These are phyloP conservation scores for Pleurotus ostreatus DNA, from an alignment of 768 basidiomycete species.

Conservation along the genomic window DNA sequence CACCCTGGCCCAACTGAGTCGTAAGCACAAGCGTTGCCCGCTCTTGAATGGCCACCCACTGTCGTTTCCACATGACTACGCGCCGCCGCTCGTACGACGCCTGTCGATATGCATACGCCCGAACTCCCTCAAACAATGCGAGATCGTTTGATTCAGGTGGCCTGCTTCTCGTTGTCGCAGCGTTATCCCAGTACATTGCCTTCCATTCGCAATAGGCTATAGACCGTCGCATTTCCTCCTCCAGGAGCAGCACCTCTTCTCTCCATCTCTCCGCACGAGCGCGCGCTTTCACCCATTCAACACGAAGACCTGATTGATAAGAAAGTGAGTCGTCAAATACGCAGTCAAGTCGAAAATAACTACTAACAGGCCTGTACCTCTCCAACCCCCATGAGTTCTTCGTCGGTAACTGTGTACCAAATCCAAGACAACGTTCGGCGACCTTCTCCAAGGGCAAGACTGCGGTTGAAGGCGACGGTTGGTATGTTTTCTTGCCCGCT, in stretches of 20 bases:
- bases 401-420: slow-evolving; percentile 10
- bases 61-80: too few relatives aligned
- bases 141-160: too few relatives aligned
- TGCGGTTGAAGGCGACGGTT: not conserved
- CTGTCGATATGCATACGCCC: too few relatives aligned
- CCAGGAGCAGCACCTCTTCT: slow-evolving; percentile 14
- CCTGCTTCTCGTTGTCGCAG: too few relatives aligned
- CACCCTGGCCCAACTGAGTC: too few relatives aligned
- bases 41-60: too few relatives aligned
- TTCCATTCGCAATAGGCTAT: slow-evolving; percentile 35
- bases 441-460: slow-evolving; percentile 8
- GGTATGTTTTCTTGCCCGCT: not conserved
- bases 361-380: not conserved
- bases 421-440: slow-evolving; percentile 10
- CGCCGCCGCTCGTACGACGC: too few relatives aligned
- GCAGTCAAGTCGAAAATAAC: too few relatives aligned
- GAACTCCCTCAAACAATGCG: too few relatives aligned
- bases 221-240: slow-evolving; percentile 30
- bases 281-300: slow-evolving; percentile 15
- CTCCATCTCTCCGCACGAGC: slow-evolving; percentile 14
- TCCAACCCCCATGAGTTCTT: not conserved
- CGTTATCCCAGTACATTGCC: slow-evolving; percentile 30
- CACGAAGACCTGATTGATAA: slow-evolving; percentile 15
- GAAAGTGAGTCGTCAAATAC: not conserved
- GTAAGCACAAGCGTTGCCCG: too few relatives aligned